Evolutionary conservation across 2,329 filamentous ascomycete species (phyloP), one percentile per base, ranked within the genome.

Genomic region (Neopestalotiopsis sp.): DNA sequence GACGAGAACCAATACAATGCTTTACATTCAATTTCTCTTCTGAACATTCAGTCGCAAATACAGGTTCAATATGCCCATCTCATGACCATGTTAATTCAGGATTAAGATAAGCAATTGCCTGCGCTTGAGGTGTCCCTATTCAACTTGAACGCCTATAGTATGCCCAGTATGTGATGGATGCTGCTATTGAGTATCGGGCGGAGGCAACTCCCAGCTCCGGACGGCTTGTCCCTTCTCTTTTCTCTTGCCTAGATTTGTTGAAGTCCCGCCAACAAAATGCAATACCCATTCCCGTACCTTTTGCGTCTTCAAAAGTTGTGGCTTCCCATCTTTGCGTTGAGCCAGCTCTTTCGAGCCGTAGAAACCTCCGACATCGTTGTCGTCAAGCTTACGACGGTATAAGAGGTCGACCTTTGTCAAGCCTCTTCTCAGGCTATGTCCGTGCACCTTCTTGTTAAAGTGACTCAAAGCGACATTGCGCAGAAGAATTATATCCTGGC

Each of bases 381-480:
- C 82, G 69, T 87, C 86, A 9, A 87, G 76, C 70, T 81, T 84
- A 68, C 84, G 81, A 28, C 89, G 85, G 74, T 89, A 89, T 20
- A 97, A 80, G 58, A 97, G 80, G 71, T 90, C 86, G 32, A 95
- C 82, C 70, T 87, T 89, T 4, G 93, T 95, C 74, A 92, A 86
- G 7, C 89, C 89, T 71, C 88, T 88, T 34, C 92, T 88, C 71
- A 98, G 81, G 75, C 92, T 96, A 78, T 97, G 92, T 0, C 95
- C 95, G 74, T 96, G 94, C 0, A 98, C 95, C 74, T 88, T 91
- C 61, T 89, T 88, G 65, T 87, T 87, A 78, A 95, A 98, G 4
- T 89, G 89, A 66, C 89, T 89, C 65, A 98, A 83, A 0, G 92
- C 94, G 6, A 97, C 90, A 74, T 95, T 94, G 68, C 91, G 90